Base-by-base conservation (phyloP, 208 protist species). In the Trypanosomatidae sp. region DNA sequence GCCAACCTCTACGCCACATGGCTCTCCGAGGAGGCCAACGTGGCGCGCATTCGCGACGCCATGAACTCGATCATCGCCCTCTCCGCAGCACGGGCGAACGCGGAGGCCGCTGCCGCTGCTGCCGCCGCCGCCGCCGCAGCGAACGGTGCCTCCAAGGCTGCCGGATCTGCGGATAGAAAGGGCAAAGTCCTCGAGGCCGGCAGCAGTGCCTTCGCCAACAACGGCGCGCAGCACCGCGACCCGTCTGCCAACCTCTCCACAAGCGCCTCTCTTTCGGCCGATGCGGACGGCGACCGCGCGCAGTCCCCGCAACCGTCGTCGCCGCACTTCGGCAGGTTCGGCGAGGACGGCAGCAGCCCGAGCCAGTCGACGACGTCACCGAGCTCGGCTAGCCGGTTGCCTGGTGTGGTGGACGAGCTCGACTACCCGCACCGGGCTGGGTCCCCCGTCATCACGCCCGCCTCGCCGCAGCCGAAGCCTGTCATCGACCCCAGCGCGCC, bases 1-100 rank as follows among this genome's bases (percentile, higher is more conserved):
- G 91, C 91, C 5, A 82, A 93, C 73, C 76, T 95, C 0, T 95
- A 93, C 69, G 76, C 83, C 12, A 89, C 83, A 12, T 95, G 91
- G 89, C 80, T 79, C 1, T 93, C 82, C 17, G 83, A 87, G 39
- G 77, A 83, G 17, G 73, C 73, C 25, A 84, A 79, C 58, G 71
- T 80, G 43, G 72, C 80, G n/a, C 79, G 86, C 44, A 86, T 95
- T 36, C 76, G 87, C 50, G 77, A 77, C 19, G 59, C 76, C 5
- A 79, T 95, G 36, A 76, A 84, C 49, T 78, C 85, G 49, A 71
- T 88, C 33, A 30, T 83, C 15, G 69, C 76, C n/a, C 28, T 74
- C 33, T 73, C 58, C n/a, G 65, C 62, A 1, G 66, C 78, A 10
- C n/a, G n/a, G n/a, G n/a, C n/a, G n/a, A n/a, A n/a, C n/a, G n/a